Percentiles rank a stretch among this genome's conserved stretches.
phyloP scores from a whole-genome alignment of 2,329 filamentous ascomycete genomes.

The Beauveria scarabaeidicola region DNA sequence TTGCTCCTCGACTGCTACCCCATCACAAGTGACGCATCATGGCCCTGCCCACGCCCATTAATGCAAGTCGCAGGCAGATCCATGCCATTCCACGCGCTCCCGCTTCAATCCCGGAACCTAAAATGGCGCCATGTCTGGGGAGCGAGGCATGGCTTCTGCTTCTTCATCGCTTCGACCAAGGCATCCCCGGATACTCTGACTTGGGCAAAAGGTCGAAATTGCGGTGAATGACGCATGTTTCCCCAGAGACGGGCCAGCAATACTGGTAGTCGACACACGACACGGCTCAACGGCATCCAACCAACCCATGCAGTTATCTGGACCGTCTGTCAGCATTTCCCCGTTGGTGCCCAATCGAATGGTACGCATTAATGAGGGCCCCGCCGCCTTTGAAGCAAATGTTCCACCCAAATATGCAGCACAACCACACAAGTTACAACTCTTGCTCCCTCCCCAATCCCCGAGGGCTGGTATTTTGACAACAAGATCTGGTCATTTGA shows the following conservation, averaged over 20 bases:
- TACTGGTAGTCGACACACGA: not conserved
- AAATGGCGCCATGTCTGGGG: conserved; percentile 8
- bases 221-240: conserved; percentile 10
- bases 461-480: no score
- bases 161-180: not conserved
- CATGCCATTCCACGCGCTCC: not conserved
- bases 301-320: conserved; percentile 7
- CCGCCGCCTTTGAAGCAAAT: not conserved
- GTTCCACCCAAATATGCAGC: conserved; percentile 9
- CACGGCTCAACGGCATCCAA: not conserved
- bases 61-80: not conserved
- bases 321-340: not conserved
- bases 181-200: not conserved
- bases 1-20: not conserved
- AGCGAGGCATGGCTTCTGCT: not conserved
- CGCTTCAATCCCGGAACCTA: not conserved
- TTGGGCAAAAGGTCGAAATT: not conserved
- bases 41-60: not conserved
- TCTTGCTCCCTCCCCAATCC: no score
- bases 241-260: not conserved
- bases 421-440: not conserved
- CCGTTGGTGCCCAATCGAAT: conserved; percentile 10
- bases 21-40: conserved; percentile 6
- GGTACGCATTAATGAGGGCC: conserved; percentile 10
- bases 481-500: no score